Evolutionary conservation across 805 yeast species (phyloP), one percentile per base, ranked within the genome.

Genomic region (Blastobotrys peoriensis): DNA sequence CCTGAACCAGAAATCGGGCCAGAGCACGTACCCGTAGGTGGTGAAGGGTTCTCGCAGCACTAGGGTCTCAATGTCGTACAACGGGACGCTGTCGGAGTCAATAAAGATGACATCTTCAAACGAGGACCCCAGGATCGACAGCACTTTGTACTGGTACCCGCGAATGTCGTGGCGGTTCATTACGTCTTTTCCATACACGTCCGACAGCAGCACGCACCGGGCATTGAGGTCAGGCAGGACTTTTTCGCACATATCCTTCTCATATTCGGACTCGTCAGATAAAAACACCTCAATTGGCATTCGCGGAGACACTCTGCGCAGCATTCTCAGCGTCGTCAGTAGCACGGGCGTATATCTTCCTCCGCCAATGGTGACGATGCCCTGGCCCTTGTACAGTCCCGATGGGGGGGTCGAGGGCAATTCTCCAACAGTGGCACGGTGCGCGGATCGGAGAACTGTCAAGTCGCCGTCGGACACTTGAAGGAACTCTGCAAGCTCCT

Each of bases 1-100:
- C 52, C 95, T 73, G 61, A 81, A 76, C 95, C 95, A 86, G 61
- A 80, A 86, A 63, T 86, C 96, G 1, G 95, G 94, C 91, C 94
- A 86, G 20, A 79, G 61, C 20, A 80, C 64, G 60, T 77, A 63
- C 46, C 81, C 77, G 47, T 69, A 64, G 9, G 70, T 60, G 15
- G 56, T 50, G 63, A 75, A 86, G 1, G 86, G 79, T 37, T 78
- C 77, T 9, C 73, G 62, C 3, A 65, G 66, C 59, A 86, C 83
- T 18, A 85, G 58, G 16, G 62, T 59, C 52, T 79, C 84, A 2
- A 91, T 82, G 9, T 79, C 71, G 54, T 70, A 72, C 2, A 82
- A 75, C 0, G 94, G 88, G 48, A 80, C 72, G 51, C 83, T 79
- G 61, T 86, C 95, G 33, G 89, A 78, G 58, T 86, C 96, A 54